These are phyloP conservation scores for Colletotrichum higginsianum DNA, from an alignment of 2,329 filamentous ascomycete genomes.

Conservation along the genomic window DNA sequence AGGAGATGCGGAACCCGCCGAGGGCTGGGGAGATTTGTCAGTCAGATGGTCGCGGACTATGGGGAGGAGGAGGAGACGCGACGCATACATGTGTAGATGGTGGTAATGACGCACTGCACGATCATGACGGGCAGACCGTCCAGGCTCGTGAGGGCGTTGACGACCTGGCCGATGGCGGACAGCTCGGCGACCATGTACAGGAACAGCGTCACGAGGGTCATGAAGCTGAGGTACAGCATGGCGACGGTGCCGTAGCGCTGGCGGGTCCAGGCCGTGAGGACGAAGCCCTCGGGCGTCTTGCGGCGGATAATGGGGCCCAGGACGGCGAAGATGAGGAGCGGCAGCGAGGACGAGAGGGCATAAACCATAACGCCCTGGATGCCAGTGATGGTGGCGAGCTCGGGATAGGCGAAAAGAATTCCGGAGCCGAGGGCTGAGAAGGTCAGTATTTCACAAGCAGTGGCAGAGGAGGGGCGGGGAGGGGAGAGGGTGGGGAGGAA, in stretches of 20 bases:
- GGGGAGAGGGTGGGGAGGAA: slow-evolving; percentile 44
- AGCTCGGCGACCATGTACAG: slow-evolving; percentile 90
- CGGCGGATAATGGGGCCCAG: slow-evolving; percentile 83
- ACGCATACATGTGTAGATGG: slow-evolving; percentile 82
- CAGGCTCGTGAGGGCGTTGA: slow-evolving; percentile 81
- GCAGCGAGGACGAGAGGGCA: slow-evolving; percentile 79
- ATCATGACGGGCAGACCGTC: slow-evolving; percentile 83
- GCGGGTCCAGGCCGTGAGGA: slow-evolving; percentile 87
- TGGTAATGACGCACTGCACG: slow-evolving; percentile 83
- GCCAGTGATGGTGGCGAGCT: slow-evolving; percentile 84
- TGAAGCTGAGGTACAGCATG: slow-evolving; percentile 81
- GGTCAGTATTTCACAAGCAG: slow-evolving; percentile 58
- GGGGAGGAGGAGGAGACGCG: neutral
- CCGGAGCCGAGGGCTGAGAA: slow-evolving; percentile 83
- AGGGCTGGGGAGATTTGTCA: slow-evolving; percentile 66
- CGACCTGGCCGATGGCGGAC: slow-evolving; percentile 84
- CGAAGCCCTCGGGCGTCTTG: slow-evolving; percentile 87
- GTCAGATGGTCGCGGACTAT: slow-evolving; percentile 29
- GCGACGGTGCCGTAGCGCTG: slow-evolving; percentile 81
- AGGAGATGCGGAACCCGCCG: slow-evolving; percentile 87
- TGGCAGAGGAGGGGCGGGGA: slow-evolving; percentile 46
- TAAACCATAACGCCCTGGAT: slow-evolving; percentile 86
- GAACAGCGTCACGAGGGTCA: slow-evolving; percentile 86
- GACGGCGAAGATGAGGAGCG: slow-evolving; percentile 80
- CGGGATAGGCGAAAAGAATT: slow-evolving; percentile 86